These are phyloP conservation scores for Rhododendron vialii DNA, from an alignment of 148 eudicot species.

Conservation along the genomic window DNA sequence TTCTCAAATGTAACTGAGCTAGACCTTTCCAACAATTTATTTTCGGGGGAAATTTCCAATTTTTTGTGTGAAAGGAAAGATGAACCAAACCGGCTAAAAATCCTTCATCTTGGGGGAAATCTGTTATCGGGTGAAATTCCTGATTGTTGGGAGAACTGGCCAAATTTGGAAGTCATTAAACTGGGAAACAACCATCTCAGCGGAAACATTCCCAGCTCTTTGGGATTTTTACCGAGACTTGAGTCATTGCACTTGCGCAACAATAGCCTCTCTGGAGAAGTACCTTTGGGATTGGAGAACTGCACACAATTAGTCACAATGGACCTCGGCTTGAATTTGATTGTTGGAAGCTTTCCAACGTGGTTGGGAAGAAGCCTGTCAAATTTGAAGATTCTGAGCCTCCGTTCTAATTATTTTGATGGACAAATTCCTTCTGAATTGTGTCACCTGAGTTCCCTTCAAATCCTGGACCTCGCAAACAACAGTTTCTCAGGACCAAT, in stretches of 20 bases:
- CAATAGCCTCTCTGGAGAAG: constrained; percentile 19
- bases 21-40: constrained; percentile 7
- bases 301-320: background rate
- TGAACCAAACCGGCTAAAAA: background rate
- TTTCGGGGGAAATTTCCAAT: background rate
- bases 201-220: constrained; percentile 22
- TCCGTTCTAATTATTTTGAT: background rate
- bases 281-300: constrained; percentile 10
- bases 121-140: constrained; percentile 11
- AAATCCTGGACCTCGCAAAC: constrained; percentile 13
- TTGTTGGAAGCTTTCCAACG: constrained; percentile 18
- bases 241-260: constrained; percentile 11
- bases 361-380: constrained; percentile 7
- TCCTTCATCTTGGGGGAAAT: background rate
- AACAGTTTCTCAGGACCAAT: constrained; percentile 3
- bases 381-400: background rate
- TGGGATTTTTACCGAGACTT: background rate
- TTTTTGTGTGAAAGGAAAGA: background rate
- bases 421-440: constrained; percentile 6
- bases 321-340: constrained; percentile 12
- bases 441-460: constrained; percentile 8
- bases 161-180: background rate
- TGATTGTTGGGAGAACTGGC: constrained; percentile 10
- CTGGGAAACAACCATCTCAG: constrained; percentile 15
- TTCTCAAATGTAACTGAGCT: background rate